These are phyloP conservation scores for Eucalyptus tenuipes DNA, from an alignment of 345 rosid genomes.

Conservation along the genomic window DNA sequence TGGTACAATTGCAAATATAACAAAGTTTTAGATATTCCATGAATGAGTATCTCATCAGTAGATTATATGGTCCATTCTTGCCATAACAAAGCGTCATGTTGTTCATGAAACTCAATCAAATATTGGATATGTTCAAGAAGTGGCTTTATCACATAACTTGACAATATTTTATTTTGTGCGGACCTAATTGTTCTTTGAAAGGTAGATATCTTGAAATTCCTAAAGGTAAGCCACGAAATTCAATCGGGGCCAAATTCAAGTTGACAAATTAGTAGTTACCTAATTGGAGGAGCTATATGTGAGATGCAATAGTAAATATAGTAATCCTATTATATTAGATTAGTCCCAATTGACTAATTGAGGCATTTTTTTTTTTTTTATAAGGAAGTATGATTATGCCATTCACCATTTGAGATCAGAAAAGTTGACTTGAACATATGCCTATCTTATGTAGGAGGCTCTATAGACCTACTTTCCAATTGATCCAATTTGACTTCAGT, in stretches of 20 bases:
- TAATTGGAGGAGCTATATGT: not conserved
- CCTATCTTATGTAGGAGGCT: not conserved
- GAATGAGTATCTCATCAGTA: too few species aligned
- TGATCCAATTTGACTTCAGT: not conserved
- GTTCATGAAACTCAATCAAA: not conserved
- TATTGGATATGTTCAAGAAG: not conserved
- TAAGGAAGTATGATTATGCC: not conserved
- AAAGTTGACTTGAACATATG: not conserved
- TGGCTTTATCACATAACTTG: not conserved
- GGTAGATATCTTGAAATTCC: not conserved
- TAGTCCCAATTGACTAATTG: not conserved
- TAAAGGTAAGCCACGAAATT: not conserved
- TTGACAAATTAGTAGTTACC: not conserved
- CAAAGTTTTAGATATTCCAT: too few species aligned
- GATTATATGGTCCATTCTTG: not conserved
- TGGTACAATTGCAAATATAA: too few species aligned
- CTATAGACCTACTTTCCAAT: not conserved
- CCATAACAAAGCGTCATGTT: not conserved
- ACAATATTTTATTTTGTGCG: fast-evolving
- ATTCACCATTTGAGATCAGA: not conserved
- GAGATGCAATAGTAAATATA: not conserved
- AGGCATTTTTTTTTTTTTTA: not conserved
- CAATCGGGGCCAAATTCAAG: not conserved
- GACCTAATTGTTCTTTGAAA: not conserved
- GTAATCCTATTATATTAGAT: not conserved